A percentile compares a stretch with the other conserved stretches of the same genome.
Evolutionary conservation across 768 basidiomycete species (phyloP).

Genomic region (Agaricus sinodeliciosus): DNA sequence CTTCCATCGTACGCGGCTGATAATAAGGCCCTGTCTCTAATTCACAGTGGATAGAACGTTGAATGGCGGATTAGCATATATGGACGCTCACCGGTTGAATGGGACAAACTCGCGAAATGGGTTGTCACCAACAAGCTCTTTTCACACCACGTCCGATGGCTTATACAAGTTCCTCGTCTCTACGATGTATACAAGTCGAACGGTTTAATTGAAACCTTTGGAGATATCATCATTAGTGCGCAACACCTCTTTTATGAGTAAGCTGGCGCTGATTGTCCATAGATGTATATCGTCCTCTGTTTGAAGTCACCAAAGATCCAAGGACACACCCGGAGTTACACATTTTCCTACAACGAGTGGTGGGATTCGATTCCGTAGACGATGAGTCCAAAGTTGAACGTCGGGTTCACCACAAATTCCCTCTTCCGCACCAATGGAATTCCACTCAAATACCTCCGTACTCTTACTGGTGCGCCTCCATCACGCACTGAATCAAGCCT

Average conservation of each 20-base stretch:
- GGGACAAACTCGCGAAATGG: conserved; percentile 99
- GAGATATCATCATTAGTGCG: conserved; percentile 84
- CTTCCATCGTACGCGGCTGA: conserved; percentile 3
- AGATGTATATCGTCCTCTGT: conserved; percentile 93
- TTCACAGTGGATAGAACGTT: conserved; percentile 59
- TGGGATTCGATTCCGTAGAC: conserved; percentile 98
- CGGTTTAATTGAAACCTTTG: conserved; percentile 78
- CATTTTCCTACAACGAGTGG: conserved; percentile 88
- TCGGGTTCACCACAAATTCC: conserved; percentile 89
- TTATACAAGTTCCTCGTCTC: conserved; percentile 90
- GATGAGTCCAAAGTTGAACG: conserved; percentile 95
- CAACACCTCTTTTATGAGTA: neutral
- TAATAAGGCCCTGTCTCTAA: neutral
- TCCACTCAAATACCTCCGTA: conserved; percentile 87
- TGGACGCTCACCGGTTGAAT: conserved; percentile 75
- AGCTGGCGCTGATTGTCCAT: neutral
- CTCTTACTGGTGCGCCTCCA: conserved; percentile 74
- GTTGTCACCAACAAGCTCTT: conserved; percentile 87
- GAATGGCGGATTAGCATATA: conserved; percentile 99
- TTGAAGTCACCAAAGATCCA: conserved; percentile 94
- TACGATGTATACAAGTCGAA: conserved; percentile 94
- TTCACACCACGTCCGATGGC: conserved; percentile 97
- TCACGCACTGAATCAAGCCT: neutral
- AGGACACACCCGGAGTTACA: conserved; percentile 88
- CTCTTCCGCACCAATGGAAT: conserved; percentile 87